Conservation (phyloP, 768 basidiomycete genomes). For the Clavaria fumosa region DNA sequence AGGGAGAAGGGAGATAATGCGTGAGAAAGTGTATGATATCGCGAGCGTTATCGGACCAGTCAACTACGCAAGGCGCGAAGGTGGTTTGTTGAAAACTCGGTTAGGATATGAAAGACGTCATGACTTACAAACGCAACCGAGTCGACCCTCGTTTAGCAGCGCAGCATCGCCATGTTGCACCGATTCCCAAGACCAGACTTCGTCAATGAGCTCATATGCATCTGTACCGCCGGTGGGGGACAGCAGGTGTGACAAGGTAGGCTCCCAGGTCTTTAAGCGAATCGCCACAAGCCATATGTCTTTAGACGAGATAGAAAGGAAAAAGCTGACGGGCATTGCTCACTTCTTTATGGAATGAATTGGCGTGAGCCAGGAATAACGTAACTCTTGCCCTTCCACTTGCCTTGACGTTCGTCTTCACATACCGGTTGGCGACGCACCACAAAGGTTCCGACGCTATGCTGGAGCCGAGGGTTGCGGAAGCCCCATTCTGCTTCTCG, state of each 20-base stretch:
- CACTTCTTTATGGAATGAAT: conserved; percentile 85
- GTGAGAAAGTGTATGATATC: conserved; percentile 68
- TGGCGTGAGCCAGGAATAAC: conserved; percentile 68
- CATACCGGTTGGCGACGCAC: conserved; percentile 62
- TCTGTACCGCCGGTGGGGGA: conserved; percentile 19
- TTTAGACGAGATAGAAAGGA: not conserved
- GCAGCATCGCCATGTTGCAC: conserved; percentile 79
- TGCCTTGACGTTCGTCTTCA: conserved; percentile 15
- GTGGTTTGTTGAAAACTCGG: not conserved
- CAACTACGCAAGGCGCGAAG: conserved; percentile 28
- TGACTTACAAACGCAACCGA: conserved; percentile 44
- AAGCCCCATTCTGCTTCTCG: no score
- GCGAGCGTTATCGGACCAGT: conserved; percentile 65
- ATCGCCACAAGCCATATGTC: not conserved
- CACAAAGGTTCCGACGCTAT: conserved; percentile 48
- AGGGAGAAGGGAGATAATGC: conserved; percentile 49
- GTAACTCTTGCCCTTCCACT: conserved; percentile 35
- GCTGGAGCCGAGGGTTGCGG: no score
- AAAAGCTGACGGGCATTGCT: conserved; percentile 11
- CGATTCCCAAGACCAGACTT: conserved; percentile 74
- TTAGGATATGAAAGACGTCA: conserved; percentile 4
- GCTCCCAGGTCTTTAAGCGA: conserved; percentile 59
- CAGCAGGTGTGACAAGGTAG: conserved; percentile 40
- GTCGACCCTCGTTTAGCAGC: conserved; percentile 41
- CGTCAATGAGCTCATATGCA: conserved; percentile 27